Evolutionary conservation across 768 basidiomycete species (phyloP).

Genomic region (Calocera cornea): DNA sequence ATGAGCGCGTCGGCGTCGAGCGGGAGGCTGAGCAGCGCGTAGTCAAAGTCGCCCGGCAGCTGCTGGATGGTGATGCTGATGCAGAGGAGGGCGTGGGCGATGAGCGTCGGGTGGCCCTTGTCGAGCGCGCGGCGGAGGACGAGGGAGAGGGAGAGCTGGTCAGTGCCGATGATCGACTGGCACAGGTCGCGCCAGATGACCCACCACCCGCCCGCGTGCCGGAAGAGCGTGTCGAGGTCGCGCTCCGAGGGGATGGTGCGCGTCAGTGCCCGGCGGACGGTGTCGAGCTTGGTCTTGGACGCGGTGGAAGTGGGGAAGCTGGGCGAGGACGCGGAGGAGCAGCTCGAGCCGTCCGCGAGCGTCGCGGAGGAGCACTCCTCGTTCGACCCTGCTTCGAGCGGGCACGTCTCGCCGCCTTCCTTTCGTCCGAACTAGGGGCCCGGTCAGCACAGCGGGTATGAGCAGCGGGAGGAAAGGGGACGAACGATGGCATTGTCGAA

Average conservation of each 20-base stretch:
- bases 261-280: background rate
- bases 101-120: background rate
- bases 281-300: background rate
- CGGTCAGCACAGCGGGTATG: background rate
- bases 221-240: conserved; percentile 3
- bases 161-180: background rate
- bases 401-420: background rate
- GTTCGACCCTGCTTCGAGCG: background rate
- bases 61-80: background rate
- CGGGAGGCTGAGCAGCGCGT: background rate
- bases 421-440: background rate
- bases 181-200: conserved; percentile 5
- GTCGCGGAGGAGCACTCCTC: background rate
- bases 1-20: background rate
- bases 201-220: background rate
- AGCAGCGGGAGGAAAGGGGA: background rate
- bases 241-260: background rate
- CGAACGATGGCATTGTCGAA: background rate
- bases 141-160: background rate
- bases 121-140: background rate
- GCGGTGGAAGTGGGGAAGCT: background rate
- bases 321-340: background rate
- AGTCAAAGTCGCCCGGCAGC: background rate
- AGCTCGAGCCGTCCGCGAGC: background rate
- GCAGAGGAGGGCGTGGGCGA: background rate